Evolutionary conservation across 495 filamentous ascomycete genomes (phyloP).

Genomic region (Hapsidospora chrysogenum): DNA sequence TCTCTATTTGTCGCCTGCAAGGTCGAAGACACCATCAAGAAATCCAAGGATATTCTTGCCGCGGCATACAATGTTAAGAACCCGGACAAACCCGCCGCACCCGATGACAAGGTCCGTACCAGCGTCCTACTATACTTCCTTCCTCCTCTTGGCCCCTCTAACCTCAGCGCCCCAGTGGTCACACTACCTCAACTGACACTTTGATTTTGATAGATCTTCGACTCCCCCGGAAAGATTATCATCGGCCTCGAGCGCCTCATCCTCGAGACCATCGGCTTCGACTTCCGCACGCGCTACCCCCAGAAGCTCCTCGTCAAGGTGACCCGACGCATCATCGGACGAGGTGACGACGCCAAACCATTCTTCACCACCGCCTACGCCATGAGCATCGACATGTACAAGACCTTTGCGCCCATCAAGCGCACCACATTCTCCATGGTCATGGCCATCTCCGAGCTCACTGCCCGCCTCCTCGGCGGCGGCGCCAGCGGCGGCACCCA

Average conservation of each 20-base stretch:
- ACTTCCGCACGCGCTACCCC: conserved; percentile 83
- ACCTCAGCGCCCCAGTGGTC: background rate
- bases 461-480: conserved; percentile 18
- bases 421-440: conserved; percentile 67
- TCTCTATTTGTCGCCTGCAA: conserved; percentile 88
- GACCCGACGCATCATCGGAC: conserved; percentile 29
- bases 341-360: conserved; percentile 13
- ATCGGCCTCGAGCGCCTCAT: conserved; percentile 85
- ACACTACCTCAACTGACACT: conserved; percentile 7
- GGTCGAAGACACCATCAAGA: conserved; percentile 94
- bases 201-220: conserved; percentile 59
- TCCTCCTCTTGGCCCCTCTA: background rate
- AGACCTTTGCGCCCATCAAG: conserved; percentile 83
- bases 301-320: conserved; percentile 72
- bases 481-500: conserved; percentile 41
- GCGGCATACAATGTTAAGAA: conserved; percentile 76
- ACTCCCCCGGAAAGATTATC: conserved; percentile 53
- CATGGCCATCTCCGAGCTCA: conserved; percentile 65
- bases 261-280: conserved; percentile 84
- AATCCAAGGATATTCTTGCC: conserved; percentile 82
- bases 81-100: conserved; percentile 54
- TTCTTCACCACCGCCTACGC: conserved; percentile 53
- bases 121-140: no score
- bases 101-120: conserved; percentile 61
- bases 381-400: conserved; percentile 76